Conservation (phyloP, 257 asterid genomes). For the Nyctanthes arbortristis region DNA sequence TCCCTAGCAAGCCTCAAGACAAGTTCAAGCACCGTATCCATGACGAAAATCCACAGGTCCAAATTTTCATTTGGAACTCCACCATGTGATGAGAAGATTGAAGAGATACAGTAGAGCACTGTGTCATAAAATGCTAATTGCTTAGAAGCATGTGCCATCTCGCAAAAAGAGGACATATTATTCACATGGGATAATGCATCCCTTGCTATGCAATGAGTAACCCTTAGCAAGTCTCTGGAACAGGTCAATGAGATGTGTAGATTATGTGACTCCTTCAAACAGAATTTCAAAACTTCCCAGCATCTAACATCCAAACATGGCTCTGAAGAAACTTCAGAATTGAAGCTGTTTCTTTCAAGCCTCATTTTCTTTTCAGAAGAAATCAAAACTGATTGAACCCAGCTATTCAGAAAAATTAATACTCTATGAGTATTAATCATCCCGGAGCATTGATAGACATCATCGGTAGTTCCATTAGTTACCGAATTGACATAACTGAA, state of each 20-base stretch:
- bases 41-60: constrained; percentile 64
- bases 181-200: constrained; percentile 40
- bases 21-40: constrained; percentile 51
- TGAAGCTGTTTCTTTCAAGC: constrained; percentile 30
- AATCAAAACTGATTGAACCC: constrained; percentile 72
- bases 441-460: constrained; percentile 33
- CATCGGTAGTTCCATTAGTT: constrained; percentile 27
- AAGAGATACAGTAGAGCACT: constrained; percentile 58
- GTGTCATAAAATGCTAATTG: constrained; percentile 41
- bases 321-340: constrained; percentile 35
- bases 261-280: constrained; percentile 73
- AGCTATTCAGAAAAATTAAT: constrained; percentile 53
- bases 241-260: constrained; percentile 48
- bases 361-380: constrained; percentile 61
- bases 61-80: constrained; percentile 72
- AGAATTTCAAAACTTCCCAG: constrained; percentile 74
- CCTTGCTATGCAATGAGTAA: constrained; percentile 51
- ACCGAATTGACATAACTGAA: constrained; percentile 58
- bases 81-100: constrained; percentile 69
- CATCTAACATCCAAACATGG: constrained; percentile 63
- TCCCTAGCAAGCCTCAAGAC: constrained; percentile 38
- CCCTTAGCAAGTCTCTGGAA: constrained; percentile 63
- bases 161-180: constrained; percentile 18
- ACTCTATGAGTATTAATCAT: constrained; percentile 64
- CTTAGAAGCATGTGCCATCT: constrained; percentile 33